phyloP scores from a whole-genome alignment of 805 yeast species.

The Priceomyces haplophilus region DNA sequence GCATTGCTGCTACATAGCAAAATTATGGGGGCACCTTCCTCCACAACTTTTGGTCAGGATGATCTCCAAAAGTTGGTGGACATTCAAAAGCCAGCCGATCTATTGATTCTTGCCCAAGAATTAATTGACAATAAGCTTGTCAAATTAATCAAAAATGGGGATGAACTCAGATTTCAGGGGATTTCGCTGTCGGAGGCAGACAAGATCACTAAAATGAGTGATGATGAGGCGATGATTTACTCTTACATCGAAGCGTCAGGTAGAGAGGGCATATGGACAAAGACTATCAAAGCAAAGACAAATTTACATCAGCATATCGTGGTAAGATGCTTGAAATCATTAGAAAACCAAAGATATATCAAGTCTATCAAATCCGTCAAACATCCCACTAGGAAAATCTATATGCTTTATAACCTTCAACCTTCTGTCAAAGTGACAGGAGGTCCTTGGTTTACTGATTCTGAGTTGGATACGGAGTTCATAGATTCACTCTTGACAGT shows the following conservation, averaged over 20 bases:
- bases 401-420: slow-evolving; percentile 89
- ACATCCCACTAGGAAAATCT: slow-evolving; percentile 90
- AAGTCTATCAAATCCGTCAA: slow-evolving; percentile 89
- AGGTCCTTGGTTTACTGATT: slow-evolving; percentile 98
- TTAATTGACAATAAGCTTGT: slow-evolving; percentile 57
- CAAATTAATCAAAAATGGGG: slow-evolving; percentile 66
- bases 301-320: slow-evolving; percentile 92
- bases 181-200: slow-evolving; percentile 70
- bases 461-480: slow-evolving; percentile 91
- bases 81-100: slow-evolving; percentile 40
- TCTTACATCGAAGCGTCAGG: slow-evolving; percentile 90
- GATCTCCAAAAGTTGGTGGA: slow-evolving; percentile 58
- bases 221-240: slow-evolving; percentile 89
- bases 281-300: slow-evolving; percentile 82
- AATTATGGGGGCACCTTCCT: slow-evolving; percentile 55
- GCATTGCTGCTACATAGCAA: slow-evolving; percentile 59
- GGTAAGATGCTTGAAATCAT: slow-evolving; percentile 69
- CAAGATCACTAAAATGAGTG: slow-evolving; percentile 70
- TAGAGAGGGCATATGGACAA: slow-evolving; percentile 95
- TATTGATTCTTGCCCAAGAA: slow-evolving; percentile 50
- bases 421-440: slow-evolving; percentile 97
- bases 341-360: slow-evolving; percentile 79
- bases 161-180: slow-evolving; percentile 70
- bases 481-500: slow-evolving; percentile 80
- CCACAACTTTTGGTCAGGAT: slow-evolving; percentile 59